A percentile compares a stretch with the other conserved stretches of the same genome.
phyloP scores from a whole-genome alignment of 2,329 filamentous ascomycete genomes.

The Sporothrix mexicana region DNA sequence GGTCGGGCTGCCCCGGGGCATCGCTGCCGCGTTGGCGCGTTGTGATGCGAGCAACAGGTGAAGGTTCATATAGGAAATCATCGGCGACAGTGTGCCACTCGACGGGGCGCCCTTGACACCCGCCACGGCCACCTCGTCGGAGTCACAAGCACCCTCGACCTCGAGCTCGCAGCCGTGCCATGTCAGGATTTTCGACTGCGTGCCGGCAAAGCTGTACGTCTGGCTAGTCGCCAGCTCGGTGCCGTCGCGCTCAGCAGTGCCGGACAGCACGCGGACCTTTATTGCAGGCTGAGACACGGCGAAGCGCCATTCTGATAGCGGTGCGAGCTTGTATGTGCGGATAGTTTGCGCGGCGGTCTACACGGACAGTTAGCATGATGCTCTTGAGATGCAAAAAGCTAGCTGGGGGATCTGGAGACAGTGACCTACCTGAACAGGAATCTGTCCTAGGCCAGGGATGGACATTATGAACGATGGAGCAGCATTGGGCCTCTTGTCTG shows the following conservation, averaged over 20 bases:
- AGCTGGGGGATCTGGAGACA: neutral
- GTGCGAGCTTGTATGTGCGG: constrained; percentile 59
- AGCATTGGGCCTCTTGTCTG: constrained; percentile 14
- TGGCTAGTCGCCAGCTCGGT: constrained; percentile 86
- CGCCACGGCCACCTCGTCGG: constrained; percentile 61
- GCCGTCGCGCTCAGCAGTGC: constrained; percentile 91
- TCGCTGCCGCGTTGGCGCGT: constrained; percentile 64
- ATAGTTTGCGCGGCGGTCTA: constrained; percentile 50
- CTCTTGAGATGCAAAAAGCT: neutral
- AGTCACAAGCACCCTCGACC: constrained; percentile 67
- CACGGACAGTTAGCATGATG: constrained; percentile 17
- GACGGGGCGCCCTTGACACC: constrained; percentile 46
- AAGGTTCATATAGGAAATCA: constrained; percentile 80
- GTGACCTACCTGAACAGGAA: constrained; percentile 59
- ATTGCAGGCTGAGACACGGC: constrained; percentile 63
- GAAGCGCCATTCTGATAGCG: constrained; percentile 80
- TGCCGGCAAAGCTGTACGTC: constrained; percentile 79
- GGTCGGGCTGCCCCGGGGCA: constrained; percentile 47
- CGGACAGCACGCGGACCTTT: constrained; percentile 69
- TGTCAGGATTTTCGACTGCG: constrained; percentile 87
- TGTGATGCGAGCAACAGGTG: constrained; percentile 83
- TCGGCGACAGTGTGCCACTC: constrained; percentile 61
- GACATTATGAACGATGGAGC: constrained; percentile 59
- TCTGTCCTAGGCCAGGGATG: constrained; percentile 74
- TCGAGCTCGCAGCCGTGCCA: constrained; percentile 91